Conservation (phyloP, 2,329 filamentous ascomycete species). For the Nothopassalora personata region DNA sequence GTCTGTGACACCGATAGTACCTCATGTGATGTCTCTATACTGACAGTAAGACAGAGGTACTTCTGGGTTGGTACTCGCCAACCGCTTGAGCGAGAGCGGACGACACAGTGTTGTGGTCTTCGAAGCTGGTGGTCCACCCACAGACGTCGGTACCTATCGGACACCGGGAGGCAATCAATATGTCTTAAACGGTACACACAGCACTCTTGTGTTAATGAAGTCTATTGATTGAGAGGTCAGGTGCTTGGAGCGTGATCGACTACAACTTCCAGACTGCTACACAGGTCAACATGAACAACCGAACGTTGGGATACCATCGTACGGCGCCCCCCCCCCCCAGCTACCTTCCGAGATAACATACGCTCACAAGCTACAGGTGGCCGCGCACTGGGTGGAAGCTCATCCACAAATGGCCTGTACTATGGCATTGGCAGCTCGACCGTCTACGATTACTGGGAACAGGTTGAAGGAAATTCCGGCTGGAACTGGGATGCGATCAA, state of each 20-base stretch:
- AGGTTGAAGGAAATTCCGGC: slow-evolving; percentile 11
- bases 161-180: slow-evolving; percentile 16
- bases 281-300: slow-evolving; percentile 15
- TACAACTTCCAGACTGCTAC: slow-evolving; percentile 17
- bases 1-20: not conserved
- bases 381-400: slow-evolving; percentile 14
- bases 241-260: slow-evolving; percentile 10
- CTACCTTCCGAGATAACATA: not conserved
- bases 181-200: slow-evolving; percentile 10
- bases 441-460: slow-evolving; percentile 13
- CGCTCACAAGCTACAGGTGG: slow-evolving; percentile 3
- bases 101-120: slow-evolving; percentile 12
- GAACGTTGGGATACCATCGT: slow-evolving; percentile 15
- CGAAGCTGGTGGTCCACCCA: slow-evolving; percentile 16
- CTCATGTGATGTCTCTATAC: not conserved
- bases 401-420: slow-evolving; percentile 15
- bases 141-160: slow-evolving; percentile 9
- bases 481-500: slow-evolving; percentile 13
- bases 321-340: not conserved
- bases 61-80: slow-evolving; percentile 19
- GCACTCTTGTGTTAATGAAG: not conserved
- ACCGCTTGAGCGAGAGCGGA: slow-evolving; percentile 19
- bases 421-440: slow-evolving; percentile 12
- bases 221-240: not conserved
- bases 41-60: slow-evolving; percentile 9